phyloP scores from a whole-genome alignment of 2,329 filamentous ascomycete genomes.

The Graphium sp. region DNA sequence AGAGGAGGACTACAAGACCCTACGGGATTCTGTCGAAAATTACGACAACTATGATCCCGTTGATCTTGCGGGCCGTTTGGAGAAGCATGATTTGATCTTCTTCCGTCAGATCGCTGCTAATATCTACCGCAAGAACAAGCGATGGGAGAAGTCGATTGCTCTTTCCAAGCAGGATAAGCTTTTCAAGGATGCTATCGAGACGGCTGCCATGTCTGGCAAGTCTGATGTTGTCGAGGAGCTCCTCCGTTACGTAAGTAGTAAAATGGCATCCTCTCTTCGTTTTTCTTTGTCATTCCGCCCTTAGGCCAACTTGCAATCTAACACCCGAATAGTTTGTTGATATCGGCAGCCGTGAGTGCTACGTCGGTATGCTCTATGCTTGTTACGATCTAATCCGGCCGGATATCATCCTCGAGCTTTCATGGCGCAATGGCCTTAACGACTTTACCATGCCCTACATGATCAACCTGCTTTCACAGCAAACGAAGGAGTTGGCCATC shows the following conservation, averaged over 20 bases:
- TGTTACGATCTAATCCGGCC: conserved; percentile 95
- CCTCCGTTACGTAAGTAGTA: conserved; percentile 75
- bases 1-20: conserved; percentile 97
- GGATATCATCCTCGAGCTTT: conserved; percentile 85
- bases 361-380: conserved; percentile 98
- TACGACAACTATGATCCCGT: conserved; percentile 98
- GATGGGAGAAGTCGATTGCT: conserved; percentile 97
- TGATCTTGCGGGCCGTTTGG: conserved; percentile 76
- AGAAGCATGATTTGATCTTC: conserved; percentile 97
- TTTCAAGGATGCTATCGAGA: conserved; percentile 99
- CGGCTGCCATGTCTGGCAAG: conserved; percentile 82
- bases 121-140: conserved; percentile 99
- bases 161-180: conserved; percentile 98
- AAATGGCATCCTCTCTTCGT: neutral
- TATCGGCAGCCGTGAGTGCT: conserved; percentile 97
- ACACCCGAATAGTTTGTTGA: conserved; percentile 98
- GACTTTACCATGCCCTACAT: conserved; percentile 99
- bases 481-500: conserved; percentile 66
- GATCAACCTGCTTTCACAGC: conserved; percentile 93
- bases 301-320: no score
- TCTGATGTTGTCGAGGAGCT: conserved; percentile 87
- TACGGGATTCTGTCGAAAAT: conserved; percentile 93
- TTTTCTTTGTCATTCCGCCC: conserved; percentile 1
- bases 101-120: conserved; percentile 97
- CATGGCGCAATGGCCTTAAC: conserved; percentile 84